Conservation (phyloP, 768 basidiomycete species). For the Suillus cothurnatus region DNA sequence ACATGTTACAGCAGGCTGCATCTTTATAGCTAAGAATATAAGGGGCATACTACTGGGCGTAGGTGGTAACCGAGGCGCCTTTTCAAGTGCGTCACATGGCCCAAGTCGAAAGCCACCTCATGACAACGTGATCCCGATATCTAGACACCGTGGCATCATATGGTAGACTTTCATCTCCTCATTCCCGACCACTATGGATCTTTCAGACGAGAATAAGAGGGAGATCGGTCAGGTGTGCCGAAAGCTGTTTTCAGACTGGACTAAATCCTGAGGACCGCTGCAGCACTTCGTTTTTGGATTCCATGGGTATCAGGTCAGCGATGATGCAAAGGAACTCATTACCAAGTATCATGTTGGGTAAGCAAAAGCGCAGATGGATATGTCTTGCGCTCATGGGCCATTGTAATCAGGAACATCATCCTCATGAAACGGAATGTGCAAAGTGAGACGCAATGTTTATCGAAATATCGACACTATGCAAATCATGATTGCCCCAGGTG, state of each 20-base stretch:
- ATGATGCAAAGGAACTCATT: conserved; percentile 58
- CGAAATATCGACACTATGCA: not conserved
- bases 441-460: conserved; percentile 33
- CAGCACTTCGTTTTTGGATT: conserved; percentile 78
- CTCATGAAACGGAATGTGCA: conserved; percentile 69
- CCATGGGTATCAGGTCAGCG: conserved; percentile 54
- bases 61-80: not conserved
- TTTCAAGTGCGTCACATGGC: not conserved
- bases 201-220: conserved; percentile 38
- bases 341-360: conserved; percentile 63
- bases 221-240: conserved; percentile 48
- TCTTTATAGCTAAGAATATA: not conserved
- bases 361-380: not conserved
- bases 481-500: conserved; percentile 37
- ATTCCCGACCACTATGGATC: conserved; percentile 17
- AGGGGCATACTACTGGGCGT: not conserved
- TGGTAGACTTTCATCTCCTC: not conserved
- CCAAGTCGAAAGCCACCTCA: not conserved
- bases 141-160: not conserved
- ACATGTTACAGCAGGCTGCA: not conserved
- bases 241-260: not conserved
- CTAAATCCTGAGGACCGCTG: not conserved
- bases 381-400: not conserved
- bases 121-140: not conserved
- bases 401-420: conserved; percentile 49